A percentile compares a stretch with the other conserved stretches of the same genome.
Evolutionary conservation across 2,329 filamentous ascomycete species (phyloP).

Genomic region (Fusarium sp.): DNA sequence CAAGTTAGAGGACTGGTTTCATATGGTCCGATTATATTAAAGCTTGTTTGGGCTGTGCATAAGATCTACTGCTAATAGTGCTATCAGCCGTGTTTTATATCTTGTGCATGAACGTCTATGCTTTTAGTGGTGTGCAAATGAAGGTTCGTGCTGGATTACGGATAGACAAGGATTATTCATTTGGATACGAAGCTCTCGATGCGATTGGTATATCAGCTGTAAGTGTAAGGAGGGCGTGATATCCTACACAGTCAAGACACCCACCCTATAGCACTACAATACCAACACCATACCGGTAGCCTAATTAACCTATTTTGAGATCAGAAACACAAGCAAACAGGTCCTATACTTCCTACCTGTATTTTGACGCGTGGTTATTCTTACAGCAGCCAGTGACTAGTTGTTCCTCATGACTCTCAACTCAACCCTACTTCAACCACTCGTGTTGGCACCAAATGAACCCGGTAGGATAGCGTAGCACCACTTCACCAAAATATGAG

Average conservation of each 20-base stretch:
- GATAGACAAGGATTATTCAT: neutral
- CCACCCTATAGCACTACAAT: neutral
- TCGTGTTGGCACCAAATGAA: neutral
- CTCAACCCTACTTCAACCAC: neutral
- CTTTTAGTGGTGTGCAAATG: neutral
- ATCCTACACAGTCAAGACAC: neutral
- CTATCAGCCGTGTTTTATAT: neutral
- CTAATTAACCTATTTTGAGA: too few species aligned
- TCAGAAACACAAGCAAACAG: too few species aligned
- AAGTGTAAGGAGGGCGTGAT: neutral
- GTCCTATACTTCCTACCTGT: too few species aligned
- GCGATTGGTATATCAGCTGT: neutral
- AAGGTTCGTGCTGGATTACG: neutral
- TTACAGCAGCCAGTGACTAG: too few species aligned
- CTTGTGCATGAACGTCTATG: conserved; percentile 16
- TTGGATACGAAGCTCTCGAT: neutral
- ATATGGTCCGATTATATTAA: conserved; percentile 3
- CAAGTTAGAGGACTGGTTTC: conserved; percentile 16
- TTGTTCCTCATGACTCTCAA: neutral
- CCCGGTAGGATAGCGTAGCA: too few species aligned
- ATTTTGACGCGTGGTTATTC: too few species aligned
- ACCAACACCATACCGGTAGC: neutral
- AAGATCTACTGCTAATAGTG: neutral
- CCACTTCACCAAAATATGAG: neutral
- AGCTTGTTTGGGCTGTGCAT: conserved; percentile 10